Base-by-base conservation (phyloP, 208 protist species). In the Trypanosoma conorhini region DNA sequence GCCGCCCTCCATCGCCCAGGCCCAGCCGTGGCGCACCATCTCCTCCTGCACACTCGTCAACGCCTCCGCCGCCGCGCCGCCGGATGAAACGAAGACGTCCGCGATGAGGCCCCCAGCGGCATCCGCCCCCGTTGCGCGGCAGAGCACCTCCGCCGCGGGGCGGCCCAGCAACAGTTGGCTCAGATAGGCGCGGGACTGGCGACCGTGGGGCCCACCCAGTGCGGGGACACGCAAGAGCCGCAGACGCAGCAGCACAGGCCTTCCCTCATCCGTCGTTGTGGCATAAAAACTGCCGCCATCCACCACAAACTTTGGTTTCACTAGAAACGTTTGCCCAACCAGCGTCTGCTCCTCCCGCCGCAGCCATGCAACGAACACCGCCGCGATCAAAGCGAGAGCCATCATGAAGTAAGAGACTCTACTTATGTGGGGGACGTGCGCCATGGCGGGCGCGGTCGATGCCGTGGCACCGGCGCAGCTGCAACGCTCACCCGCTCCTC, bases 281-380 rank as follows among this genome's bases (percentile, higher is more conserved):
- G 52, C 70, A 50, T 75, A 75, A 42, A 75, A 75, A 44, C n/a
- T 69, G 44, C 42, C 59, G 5, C 70, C 70, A 64, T 75, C 70
- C 28, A 66, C 42, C 10, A 75, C 70, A 62, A 58, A 62, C 19
- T 56, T 40, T 22, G 62, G 62, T 19, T 19, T 35, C 13, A 75
- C 44, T 48, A 57, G 5, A 42, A 69, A 5, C 8, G 22, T 50
- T 28, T 30, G n/a, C n/a, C 70, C 70, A 64, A 75, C 42, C 26
- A 40, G 7, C 3, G 3, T 60, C 10, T 3, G 10, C 35, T 67
- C 35, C 22, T 38, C 33, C 0, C 51, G 24, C 19, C 22, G 30
- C 12, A 35, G 26, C 40, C n/a, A 22, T 28, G 26, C 8, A 13
- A 42, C 8, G 26, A 74, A 33, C 7, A 40, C 0, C 22, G 38